These are phyloP conservation scores for Podaxis pistillaris DNA, from an alignment of 768 basidiomycete species.

Conservation along the genomic window DNA sequence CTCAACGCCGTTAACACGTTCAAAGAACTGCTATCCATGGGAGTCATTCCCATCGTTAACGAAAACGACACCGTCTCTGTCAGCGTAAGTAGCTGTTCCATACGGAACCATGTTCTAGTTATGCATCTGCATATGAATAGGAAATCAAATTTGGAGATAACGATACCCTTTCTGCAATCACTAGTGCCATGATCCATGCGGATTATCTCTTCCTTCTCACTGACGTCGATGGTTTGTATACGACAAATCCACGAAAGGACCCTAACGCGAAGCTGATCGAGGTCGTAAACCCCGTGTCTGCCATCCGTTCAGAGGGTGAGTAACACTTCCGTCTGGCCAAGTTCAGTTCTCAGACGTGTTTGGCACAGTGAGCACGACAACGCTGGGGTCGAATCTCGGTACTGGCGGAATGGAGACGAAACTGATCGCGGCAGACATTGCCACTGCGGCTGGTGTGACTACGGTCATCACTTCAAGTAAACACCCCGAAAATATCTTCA, in stretches of 20 bases:
- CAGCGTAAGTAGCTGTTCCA: conserved; percentile 60
- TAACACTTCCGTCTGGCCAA: background rate
- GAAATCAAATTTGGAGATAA: conserved; percentile 99
- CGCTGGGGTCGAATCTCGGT: conserved; percentile 89
- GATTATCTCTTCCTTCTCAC: conserved; percentile 97
- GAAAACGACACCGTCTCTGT: conserved; percentile 99
- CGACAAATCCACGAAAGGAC: conserved; percentile 92
- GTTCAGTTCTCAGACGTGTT: background rate
- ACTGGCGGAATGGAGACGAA: conserved; percentile 99
- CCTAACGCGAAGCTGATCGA: conserved; percentile 78
- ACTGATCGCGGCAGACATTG: conserved; percentile 96
- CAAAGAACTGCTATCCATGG: conserved; percentile 87
- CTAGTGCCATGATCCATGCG: conserved; percentile 95
- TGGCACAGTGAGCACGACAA: conserved; percentile 80
- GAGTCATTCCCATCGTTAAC: conserved; percentile 97
- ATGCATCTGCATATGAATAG: conserved; percentile 35
- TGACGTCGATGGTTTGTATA: conserved; percentile 95
- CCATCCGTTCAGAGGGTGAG: conserved; percentile 78
- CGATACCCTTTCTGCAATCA: conserved; percentile 96
- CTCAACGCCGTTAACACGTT: conserved; percentile 96
- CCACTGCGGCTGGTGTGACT: conserved; percentile 90
- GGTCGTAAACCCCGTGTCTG: conserved; percentile 78
- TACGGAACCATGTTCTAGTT: background rate
- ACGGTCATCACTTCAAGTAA: conserved; percentile 90
- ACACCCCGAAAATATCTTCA: conserved; percentile 67